Evolutionary conservation across 2,329 filamentous ascomycete genomes (phyloP), one percentile per base, ranked within the genome.

Genomic region (Phaeosphaeriaceae sp.): DNA sequence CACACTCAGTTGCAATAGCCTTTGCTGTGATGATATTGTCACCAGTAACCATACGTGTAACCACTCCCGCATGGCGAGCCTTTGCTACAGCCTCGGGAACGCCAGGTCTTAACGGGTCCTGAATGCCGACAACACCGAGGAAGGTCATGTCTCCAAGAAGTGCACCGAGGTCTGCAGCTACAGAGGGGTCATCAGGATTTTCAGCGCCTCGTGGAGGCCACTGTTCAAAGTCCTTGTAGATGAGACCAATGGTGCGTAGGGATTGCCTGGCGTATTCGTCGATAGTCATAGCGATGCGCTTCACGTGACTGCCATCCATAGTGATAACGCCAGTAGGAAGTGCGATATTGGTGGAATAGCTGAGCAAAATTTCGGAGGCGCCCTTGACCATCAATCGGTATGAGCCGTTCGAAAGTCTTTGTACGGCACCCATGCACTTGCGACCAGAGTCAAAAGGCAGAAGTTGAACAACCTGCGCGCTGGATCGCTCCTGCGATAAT

Each of bases 21-120:
- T 89, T 86, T 1, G 91, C 91, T 3, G 91, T 93, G 58, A 91
- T 79, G 65, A 89, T 86, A 78, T 93, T 93, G 79, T 93, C 91
- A 60, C 91, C 91, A 4, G 91, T 94, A 3, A 93, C 91, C 91
- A 94, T 94, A 68, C 91, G 89, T n/a, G 93, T 90, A 60, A 89
- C 85, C 7, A 93, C 91, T 56, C 91, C 91, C 5, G 91, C 91
- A 56, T 85, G 83, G 73, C 92, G 89, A 71, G 91, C 93, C 55
- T 88, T 83, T 53, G 80, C 81, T 21, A 94, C 91, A 15, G 91
- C 90, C 50, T 91, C 86, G 1, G 82, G 82, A 19, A 93, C 91
- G 60, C 90, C 90, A 0, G 86, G 83, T 56, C 91, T 89, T 17
- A 93, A 84, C 44, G 91, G 91, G 73, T 94, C 91, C 72, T 93